Evolutionary conservation across 768 basidiomycete species (phyloP).

Genomic region (Mycena amicta): DNA sequence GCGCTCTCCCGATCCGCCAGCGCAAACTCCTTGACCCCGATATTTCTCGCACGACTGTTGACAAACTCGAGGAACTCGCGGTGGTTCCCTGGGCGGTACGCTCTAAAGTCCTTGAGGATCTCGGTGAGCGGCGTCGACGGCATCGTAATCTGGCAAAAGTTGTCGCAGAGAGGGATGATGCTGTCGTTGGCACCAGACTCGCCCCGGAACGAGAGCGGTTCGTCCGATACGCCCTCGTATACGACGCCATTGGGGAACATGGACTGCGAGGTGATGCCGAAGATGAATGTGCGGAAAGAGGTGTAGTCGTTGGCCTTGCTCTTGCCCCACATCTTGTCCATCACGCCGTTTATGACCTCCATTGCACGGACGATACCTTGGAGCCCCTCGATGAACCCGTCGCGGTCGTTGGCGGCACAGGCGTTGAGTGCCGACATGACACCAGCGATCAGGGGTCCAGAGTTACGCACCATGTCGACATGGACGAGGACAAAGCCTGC

Average conservation of each 20-base stretch:
- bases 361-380: constrained; percentile 20
- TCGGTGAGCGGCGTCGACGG: constrained; percentile 32
- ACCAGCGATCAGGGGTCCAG: constrained; percentile 27
- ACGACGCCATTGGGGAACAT: constrained; percentile 37
- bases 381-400: constrained; percentile 26
- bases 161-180: constrained; percentile 36
- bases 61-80: constrained; percentile 31
- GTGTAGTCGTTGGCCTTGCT: constrained; percentile 32
- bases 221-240: constrained; percentile 34
- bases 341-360: constrained; percentile 19
- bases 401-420: constrained; percentile 22
- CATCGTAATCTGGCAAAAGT: constrained; percentile 32
- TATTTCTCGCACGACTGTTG: constrained; percentile 18
- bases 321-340: constrained; percentile 33
- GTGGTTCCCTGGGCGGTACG: constrained; percentile 33
- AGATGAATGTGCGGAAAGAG: constrained; percentile 38
- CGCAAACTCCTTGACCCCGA: constrained; percentile 26
- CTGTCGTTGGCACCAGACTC: constrained; percentile 35
- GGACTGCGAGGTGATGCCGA: constrained; percentile 32
- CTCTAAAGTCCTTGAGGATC: constrained; percentile 34
- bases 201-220: constrained; percentile 33
- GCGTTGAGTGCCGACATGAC: constrained; percentile 28
- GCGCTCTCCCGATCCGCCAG: constrained; percentile 19
- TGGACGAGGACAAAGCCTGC: constrained; percentile 30
- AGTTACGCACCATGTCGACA: constrained; percentile 33